These are phyloP conservation scores for Suhomyces maxii DNA, from an alignment of 1,139 yeast genomes.

Conservation along the genomic window DNA sequence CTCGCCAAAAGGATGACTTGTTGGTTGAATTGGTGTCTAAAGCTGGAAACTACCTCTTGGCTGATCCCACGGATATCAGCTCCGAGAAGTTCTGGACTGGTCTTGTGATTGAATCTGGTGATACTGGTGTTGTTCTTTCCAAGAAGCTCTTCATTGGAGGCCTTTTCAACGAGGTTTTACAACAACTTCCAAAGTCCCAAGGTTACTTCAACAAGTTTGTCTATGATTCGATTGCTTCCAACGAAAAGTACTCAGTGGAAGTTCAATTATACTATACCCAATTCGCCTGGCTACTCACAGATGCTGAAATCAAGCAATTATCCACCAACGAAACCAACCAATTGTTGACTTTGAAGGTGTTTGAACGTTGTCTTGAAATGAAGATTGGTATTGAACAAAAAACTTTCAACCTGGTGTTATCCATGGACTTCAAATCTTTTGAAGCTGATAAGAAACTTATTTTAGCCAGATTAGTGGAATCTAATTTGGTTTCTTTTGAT, in stretches of 20 bases:
- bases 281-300: slow-evolving; percentile 27
- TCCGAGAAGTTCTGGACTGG: slow-evolving; percentile 20
- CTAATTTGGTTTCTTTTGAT: slow-evolving; percentile 24
- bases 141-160: slow-evolving; percentile 28
- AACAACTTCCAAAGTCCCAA: slow-evolving; percentile 20
- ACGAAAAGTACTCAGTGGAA: not conserved
- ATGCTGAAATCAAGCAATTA: slow-evolving; percentile 15
- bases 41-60: slow-evolving; percentile 43
- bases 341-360: slow-evolving; percentile 7
- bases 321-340: slow-evolving; percentile 1
- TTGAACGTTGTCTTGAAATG: slow-evolving; percentile 10
- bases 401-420: slow-evolving; percentile 7
- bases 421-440: slow-evolving; percentile 2
- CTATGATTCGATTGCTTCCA: slow-evolving; percentile 7
- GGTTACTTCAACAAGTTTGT: slow-evolving; percentile 11
- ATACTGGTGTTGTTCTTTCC: not conserved
- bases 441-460: slow-evolving; percentile 5
- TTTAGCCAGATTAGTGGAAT: slow-evolving; percentile 18
- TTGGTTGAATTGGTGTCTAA: slow-evolving; percentile 28
- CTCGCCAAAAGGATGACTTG: slow-evolving; percentile 12
- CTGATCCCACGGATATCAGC: slow-evolving; percentile 19
- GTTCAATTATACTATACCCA: slow-evolving; percentile 17
- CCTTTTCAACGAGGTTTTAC: slow-evolving; percentile 40
- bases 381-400: slow-evolving; percentile 4
- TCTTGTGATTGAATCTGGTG: slow-evolving; percentile 9